Base-by-base conservation (phyloP, 768 basidiomycete species). In the Infundibulicybe gibba region DNA sequence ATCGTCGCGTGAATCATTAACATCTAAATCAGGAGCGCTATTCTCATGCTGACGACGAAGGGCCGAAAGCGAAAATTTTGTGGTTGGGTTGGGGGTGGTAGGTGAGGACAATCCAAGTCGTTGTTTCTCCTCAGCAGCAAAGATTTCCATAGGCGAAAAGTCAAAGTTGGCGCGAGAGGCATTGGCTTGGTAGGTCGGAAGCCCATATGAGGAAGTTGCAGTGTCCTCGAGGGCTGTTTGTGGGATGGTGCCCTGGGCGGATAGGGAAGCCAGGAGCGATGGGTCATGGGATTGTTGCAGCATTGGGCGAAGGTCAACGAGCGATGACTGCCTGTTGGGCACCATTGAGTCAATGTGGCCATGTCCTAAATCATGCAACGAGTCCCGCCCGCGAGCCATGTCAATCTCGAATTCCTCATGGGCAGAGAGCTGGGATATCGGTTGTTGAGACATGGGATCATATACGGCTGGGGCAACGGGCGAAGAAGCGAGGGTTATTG, bases 61-160 rank as follows among this genome's bases (percentile, higher is more conserved):
- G 41, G 57, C 43, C 25, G 52, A 51, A 41, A 73, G 53, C 21
- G 63, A 62, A 40, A 77, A 76, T 43, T 69, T 71, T 16, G 70
- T 59, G 31, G 58, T 59, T 8, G 25, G 25, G 8, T 25, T 25
- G 25, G 25, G 25, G 8, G 8, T 4, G 25, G 8, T 25, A 3
- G 80, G 70, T 12, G 80, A 71, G 3, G 64, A 62, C 9, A 91
- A 63, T 3, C 88, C 89, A 0, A 90, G 67, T 37, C 65, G 68
- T 21, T 73, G 65, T 54, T 87, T 87, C 64, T 94, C 92, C 14
- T 72, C 75, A 0, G 67, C 62, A 0, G 88, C 88, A 61, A 85
- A 95, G 5, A 77, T 74, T 59, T 97, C 94, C 75, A 97, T 84
- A 0, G 64, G 69, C 0, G 64, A 53, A 60, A 92, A 95, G 60